Evolutionary conservation across 192 early-diverging fungal genomes (phyloP).

Genomic region (Coemansia sp.): DNA sequence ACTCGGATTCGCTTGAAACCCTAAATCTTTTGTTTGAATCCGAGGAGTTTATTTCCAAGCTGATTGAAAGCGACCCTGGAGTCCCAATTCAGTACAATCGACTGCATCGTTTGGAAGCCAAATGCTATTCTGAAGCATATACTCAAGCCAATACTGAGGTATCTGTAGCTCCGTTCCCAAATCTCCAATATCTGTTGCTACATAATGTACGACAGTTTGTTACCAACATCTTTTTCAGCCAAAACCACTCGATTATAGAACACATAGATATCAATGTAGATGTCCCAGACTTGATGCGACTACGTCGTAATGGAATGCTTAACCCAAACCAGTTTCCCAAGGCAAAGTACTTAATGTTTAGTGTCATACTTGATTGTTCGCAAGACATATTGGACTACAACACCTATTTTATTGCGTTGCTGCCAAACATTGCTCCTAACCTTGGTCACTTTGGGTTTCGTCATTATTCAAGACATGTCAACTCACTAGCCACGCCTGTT

Average conservation of each 20-base stretch:
- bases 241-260: not conserved
- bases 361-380: not conserved
- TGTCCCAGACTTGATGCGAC: not conserved
- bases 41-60: not conserved
- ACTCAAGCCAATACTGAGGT: not conserved
- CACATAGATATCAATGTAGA: not conserved
- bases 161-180: not conserved
- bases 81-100: not conserved
- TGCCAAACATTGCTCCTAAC: not conserved
- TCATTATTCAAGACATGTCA: not conserved
- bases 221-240: not conserved
- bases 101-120: not conserved
- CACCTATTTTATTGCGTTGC: not conserved
- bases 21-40: not conserved
- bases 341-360: not conserved
- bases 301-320: not conserved
- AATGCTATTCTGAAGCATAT: not conserved
- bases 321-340: conserved; percentile 2
- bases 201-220: not conserved
- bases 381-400: not conserved
- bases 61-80: not conserved
- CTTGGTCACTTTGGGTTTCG: not conserved
- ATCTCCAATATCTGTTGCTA: not conserved
- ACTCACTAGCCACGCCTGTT: not conserved
- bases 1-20: not conserved